Percentiles rank a stretch among this genome's conserved stretches.
Conservation (phyloP, 441 rosid genomes). For the Dalechampia spathulata region DNA sequence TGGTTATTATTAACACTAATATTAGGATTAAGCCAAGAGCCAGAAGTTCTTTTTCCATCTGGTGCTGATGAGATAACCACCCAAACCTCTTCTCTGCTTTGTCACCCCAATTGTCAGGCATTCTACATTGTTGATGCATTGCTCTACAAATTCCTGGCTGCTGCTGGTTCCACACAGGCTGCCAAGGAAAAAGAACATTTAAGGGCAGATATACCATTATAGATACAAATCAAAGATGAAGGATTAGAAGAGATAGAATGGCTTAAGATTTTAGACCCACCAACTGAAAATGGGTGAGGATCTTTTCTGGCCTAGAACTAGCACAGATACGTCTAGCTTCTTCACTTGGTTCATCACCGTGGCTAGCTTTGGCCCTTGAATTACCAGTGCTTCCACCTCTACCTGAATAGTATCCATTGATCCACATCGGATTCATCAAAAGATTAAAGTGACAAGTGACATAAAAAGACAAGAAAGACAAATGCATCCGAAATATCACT, state of each 20-base stretch:
- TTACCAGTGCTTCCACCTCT: constrained; percentile 78
- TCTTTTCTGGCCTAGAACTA: constrained; percentile 78
- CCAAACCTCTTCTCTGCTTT: constrained; percentile 73
- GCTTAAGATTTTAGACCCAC: constrained; percentile 27
- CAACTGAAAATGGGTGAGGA: constrained; percentile 53
- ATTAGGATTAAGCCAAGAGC: constrained; percentile 61
- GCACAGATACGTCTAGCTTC: constrained; percentile 78
- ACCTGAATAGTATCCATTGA: no score
- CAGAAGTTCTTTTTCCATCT: constrained; percentile 92
- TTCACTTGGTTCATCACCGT: constrained; percentile 86
- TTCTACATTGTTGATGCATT: constrained; percentile 64
- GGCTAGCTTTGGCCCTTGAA: constrained; percentile 75
- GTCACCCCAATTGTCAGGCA: constrained; percentile 83
- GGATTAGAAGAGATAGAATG: background rate
- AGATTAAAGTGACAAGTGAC: background rate
- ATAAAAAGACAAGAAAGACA: no score
- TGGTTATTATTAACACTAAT: background rate
- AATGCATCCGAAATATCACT: no score
- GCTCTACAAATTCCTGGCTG: constrained; percentile 64
- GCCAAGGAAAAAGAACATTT: constrained; percentile 9
- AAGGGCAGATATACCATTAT: no score
- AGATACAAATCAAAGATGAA: constrained; percentile 17
- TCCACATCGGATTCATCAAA: background rate
- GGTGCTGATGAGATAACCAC: constrained; percentile 86
- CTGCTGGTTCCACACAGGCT: constrained; percentile 64